phyloP scores from a whole-genome alignment of 257 asterid species.

The Fraxinus quadrangulata region DNA sequence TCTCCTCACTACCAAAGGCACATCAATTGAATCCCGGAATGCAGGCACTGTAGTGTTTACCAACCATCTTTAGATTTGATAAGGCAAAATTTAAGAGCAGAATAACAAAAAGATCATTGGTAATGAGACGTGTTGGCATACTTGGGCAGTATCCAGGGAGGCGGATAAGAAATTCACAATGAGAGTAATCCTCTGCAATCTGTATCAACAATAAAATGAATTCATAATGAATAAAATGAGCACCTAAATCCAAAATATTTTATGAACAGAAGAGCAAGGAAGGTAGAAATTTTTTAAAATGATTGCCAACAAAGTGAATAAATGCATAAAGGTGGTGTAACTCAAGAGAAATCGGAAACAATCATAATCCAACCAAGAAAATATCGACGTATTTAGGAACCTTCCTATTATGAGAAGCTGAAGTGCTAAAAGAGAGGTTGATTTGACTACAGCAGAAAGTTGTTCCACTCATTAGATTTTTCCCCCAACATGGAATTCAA shows the following conservation, averaged over 20 bases:
- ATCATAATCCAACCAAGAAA: background rate
- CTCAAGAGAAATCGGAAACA: background rate
- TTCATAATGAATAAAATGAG: slow-evolving; percentile 19
- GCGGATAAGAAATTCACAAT: slow-evolving; percentile 95
- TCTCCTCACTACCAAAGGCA: slow-evolving; percentile 96
- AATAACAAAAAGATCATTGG: background rate
- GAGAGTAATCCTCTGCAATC: slow-evolving; percentile 99
- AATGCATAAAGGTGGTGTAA: background rate
- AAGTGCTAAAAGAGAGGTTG: background rate
- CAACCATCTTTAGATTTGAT: slow-evolving; percentile 19
- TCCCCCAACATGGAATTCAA: background rate
- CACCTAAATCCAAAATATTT: slow-evolving; percentile 10
- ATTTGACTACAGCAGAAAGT: background rate
- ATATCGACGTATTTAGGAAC: background rate
- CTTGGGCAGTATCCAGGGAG: slow-evolving; percentile 99
- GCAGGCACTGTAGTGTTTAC: slow-evolving; percentile 80
- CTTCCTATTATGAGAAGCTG: background rate
- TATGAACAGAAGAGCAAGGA: background rate
- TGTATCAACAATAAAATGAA: slow-evolving; percentile 36
- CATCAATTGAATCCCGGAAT: slow-evolving; percentile 92
- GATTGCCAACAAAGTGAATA: background rate
- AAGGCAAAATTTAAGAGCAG: slow-evolving; percentile 1
- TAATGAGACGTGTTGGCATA: slow-evolving; percentile 33
- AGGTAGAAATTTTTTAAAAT: background rate
- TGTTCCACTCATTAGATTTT: background rate